phyloP scores from a whole-genome alignment of 106 monocot genomes.

The Cymbidium sinense region DNA sequence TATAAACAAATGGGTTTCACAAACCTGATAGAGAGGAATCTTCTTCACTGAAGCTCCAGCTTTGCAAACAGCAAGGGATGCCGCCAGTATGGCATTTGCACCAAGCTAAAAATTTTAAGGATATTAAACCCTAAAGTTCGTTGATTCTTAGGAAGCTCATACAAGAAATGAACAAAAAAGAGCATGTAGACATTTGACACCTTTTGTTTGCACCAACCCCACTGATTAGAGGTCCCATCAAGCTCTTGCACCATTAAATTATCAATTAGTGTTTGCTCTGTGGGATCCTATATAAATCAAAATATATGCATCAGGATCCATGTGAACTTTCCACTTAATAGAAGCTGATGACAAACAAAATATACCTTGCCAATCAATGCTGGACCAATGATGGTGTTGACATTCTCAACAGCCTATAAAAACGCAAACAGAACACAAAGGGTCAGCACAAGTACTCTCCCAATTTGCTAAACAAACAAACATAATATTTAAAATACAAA shows the following conservation, averaged over 20 bases:
- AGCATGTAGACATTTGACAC: slow-evolving; percentile 15
- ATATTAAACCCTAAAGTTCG: background rate
- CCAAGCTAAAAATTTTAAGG: slow-evolving; percentile 48
- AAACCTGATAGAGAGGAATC: slow-evolving; percentile 80
- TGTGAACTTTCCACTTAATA: background rate
- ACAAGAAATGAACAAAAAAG: background rate
- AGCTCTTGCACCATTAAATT: slow-evolving; percentile 96
- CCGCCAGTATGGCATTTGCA: slow-evolving; percentile 89
- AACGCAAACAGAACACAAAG: background rate
- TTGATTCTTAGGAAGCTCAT: too few species aligned
- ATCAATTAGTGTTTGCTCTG: slow-evolving; percentile 77
- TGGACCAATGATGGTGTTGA: slow-evolving; percentile 80
- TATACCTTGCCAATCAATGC: slow-evolving; percentile 90
- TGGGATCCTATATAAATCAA: slow-evolving; percentile 55
- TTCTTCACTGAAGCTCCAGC: slow-evolving; percentile 81
- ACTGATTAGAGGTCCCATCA: slow-evolving; percentile 92
- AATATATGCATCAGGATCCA: background rate
- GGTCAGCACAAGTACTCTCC: background rate
- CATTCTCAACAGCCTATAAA: slow-evolving; percentile 86
- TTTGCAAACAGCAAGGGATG: slow-evolving; percentile 88
- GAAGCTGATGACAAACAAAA: background rate
- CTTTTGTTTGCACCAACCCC: slow-evolving; percentile 99
- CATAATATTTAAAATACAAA: too few species aligned
- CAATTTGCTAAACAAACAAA: background rate
- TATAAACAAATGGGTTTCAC: background rate